Evolutionary conservation across 768 basidiomycete genomes (phyloP), one percentile per base, ranked within the genome.

Genomic region (Suillus cothurnatus): DNA sequence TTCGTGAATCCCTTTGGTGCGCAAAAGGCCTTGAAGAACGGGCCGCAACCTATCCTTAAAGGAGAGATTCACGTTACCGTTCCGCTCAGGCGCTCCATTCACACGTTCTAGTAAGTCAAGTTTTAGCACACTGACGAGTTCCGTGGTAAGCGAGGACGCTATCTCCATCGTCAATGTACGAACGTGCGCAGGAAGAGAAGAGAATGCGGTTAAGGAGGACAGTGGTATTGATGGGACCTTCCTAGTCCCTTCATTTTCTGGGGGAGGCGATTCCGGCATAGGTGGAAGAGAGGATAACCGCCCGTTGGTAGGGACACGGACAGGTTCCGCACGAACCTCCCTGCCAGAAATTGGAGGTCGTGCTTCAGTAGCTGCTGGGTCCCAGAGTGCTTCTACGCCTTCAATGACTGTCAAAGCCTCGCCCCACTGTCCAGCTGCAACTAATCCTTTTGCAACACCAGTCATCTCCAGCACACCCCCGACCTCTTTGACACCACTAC

Each of bases 391-490:
- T 62, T 90, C 83, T 66, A 95, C 74, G 59, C 87, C 84, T 57
- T 93, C 88, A 43, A 94, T 84, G 21, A 95, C 82, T 56, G 84
- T 85, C 63, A 98, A 78, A 8, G 95, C 95, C 63, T 93, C 91
- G 17, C 87, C 86, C 92, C 94, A 98, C 69, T 97, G 93, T 0
- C 93, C 94, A 23, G 88, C 89, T 57, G 82, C 83, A n/a, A 95
- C 93, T 61, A 97, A 76, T 31, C 85, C 82, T 63, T 84, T 86
- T 34, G 90, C 88, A 49, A 94, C 84, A 4, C 84, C 84, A 0
- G 89, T 82, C 83, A 93, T 90, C 71, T 97, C 94, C 59, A 90
- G 85, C 32, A 95, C 87, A 19, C 87, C 86, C 11, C 81, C 82
- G 11, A 96, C 81, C 61, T 88, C 83, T 63, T 81, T 84, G 66